Conservation (phyloP, 139 green algal species). For the Chara braunii region DNA sequence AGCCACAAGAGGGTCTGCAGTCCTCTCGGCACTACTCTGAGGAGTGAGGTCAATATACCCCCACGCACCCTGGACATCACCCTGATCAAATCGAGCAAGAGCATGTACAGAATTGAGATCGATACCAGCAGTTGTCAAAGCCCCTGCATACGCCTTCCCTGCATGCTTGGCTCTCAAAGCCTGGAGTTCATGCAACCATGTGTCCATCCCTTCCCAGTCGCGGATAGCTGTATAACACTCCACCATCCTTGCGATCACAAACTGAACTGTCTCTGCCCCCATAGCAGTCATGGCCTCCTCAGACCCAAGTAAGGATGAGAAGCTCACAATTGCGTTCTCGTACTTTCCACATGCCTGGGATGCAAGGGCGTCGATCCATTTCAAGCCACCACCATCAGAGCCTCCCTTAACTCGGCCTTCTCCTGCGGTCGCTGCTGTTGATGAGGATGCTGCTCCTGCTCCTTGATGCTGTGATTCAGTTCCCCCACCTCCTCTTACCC, state of each 20-base stretch:
- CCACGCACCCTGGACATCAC: conserved; percentile 4
- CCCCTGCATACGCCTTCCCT: neutral
- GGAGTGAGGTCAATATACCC: conserved; percentile 21
- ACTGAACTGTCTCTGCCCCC: neutral
- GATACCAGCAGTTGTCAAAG: neutral
- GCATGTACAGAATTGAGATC: conserved; percentile 29
- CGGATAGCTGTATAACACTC: conserved; percentile 22
- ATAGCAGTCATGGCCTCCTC: neutral
- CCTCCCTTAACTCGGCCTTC: too few relatives aligned
- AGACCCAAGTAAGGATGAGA: neutral
- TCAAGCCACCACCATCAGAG: too few relatives aligned
- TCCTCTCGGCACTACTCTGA: conserved; percentile 12
- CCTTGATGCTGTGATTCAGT: too few relatives aligned
- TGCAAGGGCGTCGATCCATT: too few relatives aligned
- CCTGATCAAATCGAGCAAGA: conserved; percentile 27
- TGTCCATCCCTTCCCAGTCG: conserved; percentile 20
- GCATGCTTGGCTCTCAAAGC: neutral
- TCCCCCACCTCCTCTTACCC: too few relatives aligned
- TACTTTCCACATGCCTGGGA: neutral
- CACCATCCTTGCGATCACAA: conserved; percentile 11
- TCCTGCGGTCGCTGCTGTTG: too few relatives aligned
- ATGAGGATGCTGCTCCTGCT: too few relatives aligned
- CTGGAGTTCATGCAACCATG: conserved; percentile 9
- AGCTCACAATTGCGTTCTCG: neutral
- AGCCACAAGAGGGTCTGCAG: conserved; percentile 7